Evolutionary conservation across 306 rosid species (phyloP), one percentile per base, ranked within the genome.

Genomic region (Hippophae rhamnoides): DNA sequence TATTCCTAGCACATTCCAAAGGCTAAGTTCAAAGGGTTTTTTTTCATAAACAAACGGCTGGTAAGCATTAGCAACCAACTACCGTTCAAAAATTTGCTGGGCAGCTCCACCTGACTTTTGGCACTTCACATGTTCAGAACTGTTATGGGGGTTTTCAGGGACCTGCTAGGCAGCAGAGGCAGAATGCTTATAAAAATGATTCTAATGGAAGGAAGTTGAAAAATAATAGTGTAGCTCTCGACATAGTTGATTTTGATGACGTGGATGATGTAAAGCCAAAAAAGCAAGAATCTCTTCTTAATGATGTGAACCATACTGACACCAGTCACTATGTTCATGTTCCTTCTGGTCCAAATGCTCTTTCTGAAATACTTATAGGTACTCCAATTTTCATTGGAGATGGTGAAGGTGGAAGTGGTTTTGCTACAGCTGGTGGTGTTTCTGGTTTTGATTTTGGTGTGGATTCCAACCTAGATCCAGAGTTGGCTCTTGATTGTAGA

Each of bases 401-500:
- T 55, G 98, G 98, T 51, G 99, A 93, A 77, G 95, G 95, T 63
- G 97, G 95, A 64, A 93, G 94, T 55, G 86, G 99, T 38, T 89
- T 86, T 69, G 97, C 90, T 7, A 88, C 95, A 9, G 97, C 95
- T 47, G 89, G 97, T 48, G 90, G 90, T 66, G 85, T 74, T 56
- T 80, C 97, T 75, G 95, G 99, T 56, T 93, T 71, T 86, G 99
- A 93, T 58, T 93, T 93, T 44, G 99, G 99, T 18, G 99, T 93
- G 58, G 99, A 93, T 84, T 97, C 99, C 10, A 93, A 93, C 86
- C 74, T 93, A 77, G 99, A 93, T 68, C 99, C 99, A 31, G 99
- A 93, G 71, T 83, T 93, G 64, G 99, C 99, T 64, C 99, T 93
- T 68, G 99, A 97, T 70, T 86, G 88, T 41, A 86, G 99, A 75